Percentiles rank a stretch among this genome's conserved stretches.
Evolutionary conservation across 2,329 filamentous ascomycete genomes (phyloP).

Genomic region (Talaromyces sp.): DNA sequence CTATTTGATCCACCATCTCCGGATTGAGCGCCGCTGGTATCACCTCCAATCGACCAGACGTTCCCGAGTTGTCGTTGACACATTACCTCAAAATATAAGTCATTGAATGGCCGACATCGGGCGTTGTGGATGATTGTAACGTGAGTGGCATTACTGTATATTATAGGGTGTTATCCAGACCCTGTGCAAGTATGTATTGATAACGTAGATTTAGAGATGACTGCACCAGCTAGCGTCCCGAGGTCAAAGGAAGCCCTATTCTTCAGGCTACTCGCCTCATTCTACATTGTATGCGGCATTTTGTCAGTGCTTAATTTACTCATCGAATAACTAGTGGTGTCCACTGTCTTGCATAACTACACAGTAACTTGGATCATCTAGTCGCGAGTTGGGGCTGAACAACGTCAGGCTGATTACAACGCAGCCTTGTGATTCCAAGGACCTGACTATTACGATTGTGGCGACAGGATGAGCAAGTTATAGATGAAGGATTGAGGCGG

Average conservation of each 20-base stretch:
- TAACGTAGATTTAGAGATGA: not conserved
- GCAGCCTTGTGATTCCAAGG: not conserved
- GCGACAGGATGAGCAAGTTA: not conserved
- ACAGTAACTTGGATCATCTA: not conserved
- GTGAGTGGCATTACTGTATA: not conserved
- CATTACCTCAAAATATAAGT: not conserved
- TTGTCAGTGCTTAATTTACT: not conserved
- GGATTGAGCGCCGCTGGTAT: not conserved
- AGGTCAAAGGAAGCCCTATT: not conserved
- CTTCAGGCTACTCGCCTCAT: slow-evolving; percentile 2
- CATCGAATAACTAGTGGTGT: not conserved
- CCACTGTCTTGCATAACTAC: not conserved
- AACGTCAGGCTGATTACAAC: not conserved
- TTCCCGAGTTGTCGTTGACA: not conserved
- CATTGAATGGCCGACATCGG: not conserved
- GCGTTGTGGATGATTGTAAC: not conserved
- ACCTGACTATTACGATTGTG: not conserved
- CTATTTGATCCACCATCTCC: too few species aligned
- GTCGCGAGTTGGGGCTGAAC: not conserved
- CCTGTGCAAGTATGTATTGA: not conserved
- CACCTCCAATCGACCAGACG: not conserved
- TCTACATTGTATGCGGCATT: not conserved
- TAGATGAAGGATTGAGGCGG: not conserved
- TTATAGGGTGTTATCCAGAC: too few species aligned
- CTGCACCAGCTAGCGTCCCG: not conserved